Evolutionary conservation across 257 asterid species (phyloP), one percentile per base, ranked within the genome.

Genomic region (Nicotiana benthamiana): DNA sequence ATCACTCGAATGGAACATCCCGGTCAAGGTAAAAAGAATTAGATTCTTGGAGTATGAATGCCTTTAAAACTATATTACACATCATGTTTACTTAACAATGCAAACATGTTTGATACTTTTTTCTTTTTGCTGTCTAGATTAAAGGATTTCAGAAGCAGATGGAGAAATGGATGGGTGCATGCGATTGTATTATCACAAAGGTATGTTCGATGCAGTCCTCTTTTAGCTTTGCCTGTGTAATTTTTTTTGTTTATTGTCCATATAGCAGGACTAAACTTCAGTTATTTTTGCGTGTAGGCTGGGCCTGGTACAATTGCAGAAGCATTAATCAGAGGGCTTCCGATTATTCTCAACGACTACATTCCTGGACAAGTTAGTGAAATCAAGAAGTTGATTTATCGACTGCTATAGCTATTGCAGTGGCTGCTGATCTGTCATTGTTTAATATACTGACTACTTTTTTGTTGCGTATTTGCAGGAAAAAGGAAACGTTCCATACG

Each of bases 241-340:
- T 51, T 1, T 51, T 51, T 48, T 48, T 10, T 1, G 16, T 10
- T 22, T 24, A 54, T 54, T 54, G 9, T 2, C 4, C 2, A 5
- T 24, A 2, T 46, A 46, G 52, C 4, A 3, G 51, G 59, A 20
- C 60, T 81, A 26, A 79, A 15, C 20, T 48, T 27, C 43, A 34
- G 59, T 74, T 46, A 53, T 67, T 48, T 15, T 70, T 57, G 68
- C 32, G 65, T 51, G 30, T 79, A 95, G 99, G 99, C 99, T 10
- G 99, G 99, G 81, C 98, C 99, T 0, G 99, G 99, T 57, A 95
- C 99, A 80, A 93, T 95, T 64, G 90, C 99, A 1, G 99, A 95
- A 90, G 97, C 99, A 34, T 85, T 95, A 88, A 95, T 95, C 85
- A 87, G 97, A 82, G 99, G 99, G 3, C 99, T 95, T 66, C 98